phyloP scores from a whole-genome alignment of 108 stramenopile species.

The Nitzschia sp. region DNA sequence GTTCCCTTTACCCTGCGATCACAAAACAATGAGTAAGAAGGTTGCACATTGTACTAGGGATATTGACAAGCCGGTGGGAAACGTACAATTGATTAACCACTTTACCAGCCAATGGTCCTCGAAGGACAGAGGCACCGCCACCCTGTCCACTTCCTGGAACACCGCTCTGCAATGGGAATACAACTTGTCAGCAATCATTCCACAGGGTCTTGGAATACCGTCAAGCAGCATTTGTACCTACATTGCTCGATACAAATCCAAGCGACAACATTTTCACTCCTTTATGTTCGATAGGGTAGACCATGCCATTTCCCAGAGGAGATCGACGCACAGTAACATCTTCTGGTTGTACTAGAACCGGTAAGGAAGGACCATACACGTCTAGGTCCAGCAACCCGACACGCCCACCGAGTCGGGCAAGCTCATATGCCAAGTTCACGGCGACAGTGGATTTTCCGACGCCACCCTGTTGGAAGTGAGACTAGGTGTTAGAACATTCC shows the following conservation, averaged over 20 bases:
- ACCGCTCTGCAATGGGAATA: slow-evolving; percentile 48
- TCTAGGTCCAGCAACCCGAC: slow-evolving; percentile 98
- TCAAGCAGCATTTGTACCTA: background rate
- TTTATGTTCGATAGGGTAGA: slow-evolving; percentile 80
- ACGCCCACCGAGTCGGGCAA: slow-evolving; percentile 78
- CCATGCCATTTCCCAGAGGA: slow-evolving; percentile 65
- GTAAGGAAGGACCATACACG: slow-evolving; percentile 94
- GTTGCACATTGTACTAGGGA: no score
- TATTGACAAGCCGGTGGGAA: background rate
- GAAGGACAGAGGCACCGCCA: slow-evolving; percentile 73
- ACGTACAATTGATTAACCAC: slow-evolving; percentile 88
- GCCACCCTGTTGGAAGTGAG: slow-evolving; percentile 65
- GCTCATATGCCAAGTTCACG: slow-evolving; percentile 95
- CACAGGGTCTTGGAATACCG: background rate
- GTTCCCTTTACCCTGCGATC: slow-evolving; percentile 75
- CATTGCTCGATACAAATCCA: slow-evolving; percentile 78
- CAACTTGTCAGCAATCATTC: background rate
- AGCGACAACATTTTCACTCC: slow-evolving; percentile 86
- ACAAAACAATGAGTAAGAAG: background rate
- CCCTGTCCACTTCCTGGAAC: slow-evolving; percentile 80
- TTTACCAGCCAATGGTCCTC: slow-evolving; percentile 89
- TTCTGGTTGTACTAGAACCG: slow-evolving; percentile 75
- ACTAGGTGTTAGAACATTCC: background rate
- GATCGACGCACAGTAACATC: slow-evolving; percentile 73
- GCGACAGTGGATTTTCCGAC: slow-evolving; percentile 98